These are phyloP conservation scores for Echium plantagineum DNA, from an alignment of 257 asterid genomes.

Conservation along the genomic window DNA sequence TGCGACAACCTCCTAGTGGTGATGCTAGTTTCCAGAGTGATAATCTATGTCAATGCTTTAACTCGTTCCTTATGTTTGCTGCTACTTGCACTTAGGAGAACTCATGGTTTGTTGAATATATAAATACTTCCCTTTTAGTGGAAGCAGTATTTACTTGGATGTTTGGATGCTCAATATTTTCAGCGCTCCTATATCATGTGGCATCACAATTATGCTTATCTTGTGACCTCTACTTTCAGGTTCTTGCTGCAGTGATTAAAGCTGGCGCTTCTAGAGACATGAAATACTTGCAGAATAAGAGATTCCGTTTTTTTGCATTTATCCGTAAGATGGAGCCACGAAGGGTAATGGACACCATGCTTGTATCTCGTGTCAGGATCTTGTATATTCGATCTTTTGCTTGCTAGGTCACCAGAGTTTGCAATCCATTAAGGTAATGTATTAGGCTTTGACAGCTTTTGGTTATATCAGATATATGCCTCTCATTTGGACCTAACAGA, in stretches of 20 bases:
- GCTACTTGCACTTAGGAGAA: too few species aligned
- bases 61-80: too few species aligned
- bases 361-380: slow-evolving; percentile 97
- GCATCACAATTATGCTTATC: neutral
- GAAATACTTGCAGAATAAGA: slow-evolving; percentile 98
- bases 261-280: slow-evolving; percentile 99
- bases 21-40: too few species aligned
- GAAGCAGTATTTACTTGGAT: neutral
- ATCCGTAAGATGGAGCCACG: slow-evolving; percentile 96
- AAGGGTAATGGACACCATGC: slow-evolving; percentile 99
- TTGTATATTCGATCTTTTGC: slow-evolving; percentile 91
- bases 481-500: neutral
- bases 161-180: neutral
- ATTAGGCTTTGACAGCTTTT: slow-evolving; percentile 6
- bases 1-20: too few species aligned
- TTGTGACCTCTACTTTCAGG: slow-evolving; percentile 39
- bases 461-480: slow-evolving; percentile 2
- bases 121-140: neutral
- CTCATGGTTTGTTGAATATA: too few species aligned
- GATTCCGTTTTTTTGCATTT: slow-evolving; percentile 91
- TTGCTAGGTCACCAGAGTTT: slow-evolving; percentile 97
- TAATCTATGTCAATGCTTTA: too few species aligned
- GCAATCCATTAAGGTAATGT: slow-evolving; percentile 86
- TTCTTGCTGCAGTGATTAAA: slow-evolving; percentile 95
- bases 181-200: neutral